These are phyloP conservation scores for Teratosphaeria pseudoeucalypti DNA, from an alignment of 2,329 filamentous ascomycete genomes.

Conservation along the genomic window DNA sequence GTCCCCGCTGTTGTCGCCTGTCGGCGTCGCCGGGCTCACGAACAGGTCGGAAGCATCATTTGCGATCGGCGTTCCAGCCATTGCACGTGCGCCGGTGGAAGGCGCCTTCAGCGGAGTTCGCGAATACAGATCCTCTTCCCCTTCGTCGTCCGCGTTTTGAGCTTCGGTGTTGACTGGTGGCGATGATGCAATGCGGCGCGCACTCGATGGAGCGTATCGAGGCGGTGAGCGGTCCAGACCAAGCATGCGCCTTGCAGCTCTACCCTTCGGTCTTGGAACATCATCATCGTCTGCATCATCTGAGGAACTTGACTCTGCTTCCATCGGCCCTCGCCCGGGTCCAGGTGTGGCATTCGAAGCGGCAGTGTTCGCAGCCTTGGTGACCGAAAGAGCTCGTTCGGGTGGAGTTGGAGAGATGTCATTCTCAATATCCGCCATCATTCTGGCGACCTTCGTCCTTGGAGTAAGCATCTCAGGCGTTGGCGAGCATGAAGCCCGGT, in stretches of 20 bases:
- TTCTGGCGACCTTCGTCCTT: slow-evolving; percentile 14
- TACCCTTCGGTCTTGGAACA: slow-evolving; percentile 17
- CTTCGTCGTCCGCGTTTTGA: background rate
- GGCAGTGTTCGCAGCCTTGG: background rate
- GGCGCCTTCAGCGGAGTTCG: slow-evolving; percentile 15
- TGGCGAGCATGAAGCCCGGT: slow-evolving; percentile 3
- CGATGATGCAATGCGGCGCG: background rate
- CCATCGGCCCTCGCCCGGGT: background rate
- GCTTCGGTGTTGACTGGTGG: background rate
- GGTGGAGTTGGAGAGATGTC: slow-evolving; percentile 12
- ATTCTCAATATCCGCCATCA: slow-evolving; percentile 17
- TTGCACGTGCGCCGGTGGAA: slow-evolving; percentile 3
- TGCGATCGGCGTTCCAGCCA: slow-evolving; percentile 7
- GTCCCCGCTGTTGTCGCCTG: slow-evolving; percentile 5
- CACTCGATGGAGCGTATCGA: background rate
- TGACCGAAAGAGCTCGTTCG: background rate
- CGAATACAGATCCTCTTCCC: slow-evolving; percentile 22
- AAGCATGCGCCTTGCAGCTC: slow-evolving; percentile 22
- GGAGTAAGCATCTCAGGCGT: slow-evolving; percentile 9
- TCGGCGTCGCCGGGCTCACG: slow-evolving; percentile 21
- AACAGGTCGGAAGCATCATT: slow-evolving; percentile 14
- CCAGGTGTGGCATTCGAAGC: background rate
- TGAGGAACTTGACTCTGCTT: background rate
- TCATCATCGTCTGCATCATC: slow-evolving; percentile 12
- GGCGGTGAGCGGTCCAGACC: slow-evolving; percentile 3